Percentiles rank a stretch among this genome's conserved stretches.
Evolutionary conservation across 108 stramenopile species (phyloP).

Genomic region (Pseudonitzschia delicatissima): DNA sequence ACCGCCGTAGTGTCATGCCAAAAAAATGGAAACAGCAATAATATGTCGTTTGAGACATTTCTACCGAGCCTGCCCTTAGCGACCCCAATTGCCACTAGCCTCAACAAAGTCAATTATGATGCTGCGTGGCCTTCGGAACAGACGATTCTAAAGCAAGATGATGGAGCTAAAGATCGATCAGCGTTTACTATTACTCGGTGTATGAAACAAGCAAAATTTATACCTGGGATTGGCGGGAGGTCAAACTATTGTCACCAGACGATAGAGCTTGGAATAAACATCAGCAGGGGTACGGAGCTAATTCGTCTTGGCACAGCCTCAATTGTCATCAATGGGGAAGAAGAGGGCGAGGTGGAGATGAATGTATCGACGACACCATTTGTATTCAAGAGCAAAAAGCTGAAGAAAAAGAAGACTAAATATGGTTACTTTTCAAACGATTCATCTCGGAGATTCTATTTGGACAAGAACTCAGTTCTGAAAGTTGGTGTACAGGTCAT

Average conservation of each 20-base stretch:
- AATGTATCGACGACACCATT: constrained; percentile 23
- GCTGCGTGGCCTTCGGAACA: constrained; percentile 40
- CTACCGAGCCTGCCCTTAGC: constrained; percentile 38
- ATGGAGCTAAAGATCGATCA: constrained; percentile 17
- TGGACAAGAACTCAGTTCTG: constrained; percentile 40
- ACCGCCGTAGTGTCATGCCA: constrained; percentile 30
- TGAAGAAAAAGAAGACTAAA: constrained; percentile 24
- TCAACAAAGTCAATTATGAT: constrained; percentile 13
- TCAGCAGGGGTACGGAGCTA: constrained; percentile 43
- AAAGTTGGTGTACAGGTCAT: constrained; percentile 36
- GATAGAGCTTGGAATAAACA: constrained; percentile 31
- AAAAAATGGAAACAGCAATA: constrained; percentile 26
- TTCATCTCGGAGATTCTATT: constrained; percentile 18
- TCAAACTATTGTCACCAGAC: constrained; percentile 41
- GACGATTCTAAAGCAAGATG: constrained; percentile 17
- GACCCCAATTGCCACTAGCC: background rate
- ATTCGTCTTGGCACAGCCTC: constrained; percentile 46
- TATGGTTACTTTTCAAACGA: constrained; percentile 33
- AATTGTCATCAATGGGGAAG: constrained; percentile 46
- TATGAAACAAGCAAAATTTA: constrained; percentile 23
- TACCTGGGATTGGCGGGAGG: constrained; percentile 5
- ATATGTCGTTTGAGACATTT: constrained; percentile 31
- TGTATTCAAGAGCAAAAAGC: constrained; percentile 13
- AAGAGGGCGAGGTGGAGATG: constrained; percentile 36
- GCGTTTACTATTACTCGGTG: constrained; percentile 26